Base-by-base conservation (phyloP, 352 stramenopile species). In the Globisporangium camurandrum region DNA sequence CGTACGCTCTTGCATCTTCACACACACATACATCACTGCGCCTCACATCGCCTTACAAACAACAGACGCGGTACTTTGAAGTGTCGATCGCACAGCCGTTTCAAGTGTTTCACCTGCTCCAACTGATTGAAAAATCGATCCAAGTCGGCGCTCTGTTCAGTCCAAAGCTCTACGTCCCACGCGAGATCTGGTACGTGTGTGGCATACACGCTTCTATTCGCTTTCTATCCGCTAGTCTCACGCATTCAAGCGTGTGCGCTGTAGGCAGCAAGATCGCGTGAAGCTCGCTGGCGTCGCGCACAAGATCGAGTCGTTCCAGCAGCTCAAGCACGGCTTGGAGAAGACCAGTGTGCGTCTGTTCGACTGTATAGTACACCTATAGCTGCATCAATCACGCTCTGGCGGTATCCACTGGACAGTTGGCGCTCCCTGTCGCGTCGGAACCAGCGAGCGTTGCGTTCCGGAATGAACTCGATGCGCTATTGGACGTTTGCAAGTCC, bases 91-190 rank as follows among this genome's bases (percentile, higher is more conserved):
- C 61, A 30, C 62, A 71, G 46, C 73, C 73, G 17, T 84, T 89
- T 33, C 71, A 69, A 10, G 83, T 84, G 48, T 92, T 89, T 56
- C 66, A 88, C 39, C 51, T 92, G 34, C 86, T 92, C 75, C 73
- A 85, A 41, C 70, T 89, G 27, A 79, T 92, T 40, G 73, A 92
- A 36, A 83, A 82, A 49, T 87, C 72, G 14, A 89, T 89, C 42
- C 70, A 86, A 51, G 69, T 86, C 12, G 77, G 80, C 10, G 75
- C 77, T 11, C 59, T 86, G 22, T 85, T 92, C 56, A 78, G 77
- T 6, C 67, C 73, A 2, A 86, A 78, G 42, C 62, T 92, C 39
- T 89, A 86, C 46, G 71, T 81, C 1, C 77, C 80, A 16, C 86
- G 86, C 28, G 77, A 92, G 41, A 86, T 92, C 33, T 92, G 80